phyloP scores from a whole-genome alignment of 768 basidiomycete species.

The Boletellus sp. region DNA sequence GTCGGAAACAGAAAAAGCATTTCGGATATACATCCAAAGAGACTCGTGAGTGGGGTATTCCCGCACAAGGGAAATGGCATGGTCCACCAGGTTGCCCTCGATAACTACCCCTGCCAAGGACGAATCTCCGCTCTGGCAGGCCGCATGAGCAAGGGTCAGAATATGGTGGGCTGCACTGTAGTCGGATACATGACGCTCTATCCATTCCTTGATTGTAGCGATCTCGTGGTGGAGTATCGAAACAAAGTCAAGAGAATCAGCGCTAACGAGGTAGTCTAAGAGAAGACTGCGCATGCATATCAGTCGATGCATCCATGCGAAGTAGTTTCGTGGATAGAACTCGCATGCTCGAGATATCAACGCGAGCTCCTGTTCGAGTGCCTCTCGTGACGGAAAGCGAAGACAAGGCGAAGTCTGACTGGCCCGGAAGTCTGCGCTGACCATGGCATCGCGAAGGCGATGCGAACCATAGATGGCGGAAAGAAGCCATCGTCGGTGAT shows the following conservation, averaged over 20 bases:
- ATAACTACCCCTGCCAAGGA: conserved; percentile 2
- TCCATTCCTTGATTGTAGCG: conserved; percentile 43
- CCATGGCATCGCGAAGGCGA: neutral
- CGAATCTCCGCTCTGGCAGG: conserved; percentile 4
- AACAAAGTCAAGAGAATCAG: conserved; percentile 16
- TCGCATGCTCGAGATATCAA: conserved; percentile 51
- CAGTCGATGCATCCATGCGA: conserved; percentile 66
- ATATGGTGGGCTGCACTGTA: conserved; percentile 60
- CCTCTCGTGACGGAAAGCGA: conserved; percentile 29
- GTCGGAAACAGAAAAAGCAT: conserved; percentile 1
- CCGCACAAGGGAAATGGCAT: conserved; percentile 47
- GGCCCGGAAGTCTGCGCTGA: neutral
- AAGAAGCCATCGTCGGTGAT: conserved; percentile 67
- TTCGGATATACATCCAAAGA: conserved; percentile 52
- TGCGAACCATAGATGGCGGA: conserved; percentile 28
- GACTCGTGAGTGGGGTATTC: conserved; percentile 58
- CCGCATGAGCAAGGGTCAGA: conserved; percentile 33
- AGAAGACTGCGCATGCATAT: conserved; percentile 40
- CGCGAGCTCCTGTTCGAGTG: conserved; percentile 46
- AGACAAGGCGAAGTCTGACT: neutral
- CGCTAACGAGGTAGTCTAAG: conserved; percentile 15
- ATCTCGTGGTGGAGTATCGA: conserved; percentile 40
- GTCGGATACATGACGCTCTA: conserved; percentile 63
- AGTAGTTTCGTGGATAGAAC: conserved; percentile 68
- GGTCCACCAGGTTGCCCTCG: conserved; percentile 24